These are phyloP conservation scores for Ophidiomyces ophidiicola DNA, from an alignment of 2,329 filamentous ascomycete species.

Conservation along the genomic window DNA sequence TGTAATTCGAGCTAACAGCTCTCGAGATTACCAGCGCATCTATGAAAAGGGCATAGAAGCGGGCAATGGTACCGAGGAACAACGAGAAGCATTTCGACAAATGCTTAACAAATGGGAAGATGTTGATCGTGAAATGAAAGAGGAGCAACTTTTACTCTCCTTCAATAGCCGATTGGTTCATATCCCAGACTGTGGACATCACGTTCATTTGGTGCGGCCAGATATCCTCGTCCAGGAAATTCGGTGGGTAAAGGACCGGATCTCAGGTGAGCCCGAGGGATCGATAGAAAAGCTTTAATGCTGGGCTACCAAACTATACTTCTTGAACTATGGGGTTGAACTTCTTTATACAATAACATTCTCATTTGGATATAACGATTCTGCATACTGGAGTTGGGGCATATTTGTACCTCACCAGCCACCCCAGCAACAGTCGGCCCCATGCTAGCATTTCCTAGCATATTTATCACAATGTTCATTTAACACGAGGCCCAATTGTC, in stretches of 20 bases:
- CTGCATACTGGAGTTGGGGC: too few relatives aligned
- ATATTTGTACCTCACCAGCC: too few relatives aligned
- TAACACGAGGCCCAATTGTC: too few relatives aligned
- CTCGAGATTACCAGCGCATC: constrained; percentile 25
- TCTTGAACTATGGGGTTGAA: too few relatives aligned
- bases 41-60: constrained; percentile 24
- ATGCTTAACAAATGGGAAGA: constrained; percentile 24
- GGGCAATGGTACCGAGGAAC: constrained; percentile 25
- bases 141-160: constrained; percentile 26
- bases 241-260: constrained; percentile 22
- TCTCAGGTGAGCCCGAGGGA: neutral
- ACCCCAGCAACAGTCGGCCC: too few relatives aligned
- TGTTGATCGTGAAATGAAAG: constrained; percentile 21
- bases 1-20: constrained; percentile 27
- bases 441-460: too few relatives aligned
- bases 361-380: too few relatives aligned
- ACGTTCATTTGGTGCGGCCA: constrained; percentile 28
- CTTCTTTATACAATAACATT: too few relatives aligned
- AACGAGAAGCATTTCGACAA: constrained; percentile 21
- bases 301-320: too few relatives aligned
- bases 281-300: too few relatives aligned
- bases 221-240: constrained; percentile 29
- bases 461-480: too few relatives aligned
- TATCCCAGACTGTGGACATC: constrained; percentile 28
- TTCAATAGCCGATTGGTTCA: constrained; percentile 22